Evolutionary conservation across 2,329 filamentous ascomycete species (phyloP), one percentile per base, ranked within the genome.

Genomic region (Hypoxylon sp.): DNA sequence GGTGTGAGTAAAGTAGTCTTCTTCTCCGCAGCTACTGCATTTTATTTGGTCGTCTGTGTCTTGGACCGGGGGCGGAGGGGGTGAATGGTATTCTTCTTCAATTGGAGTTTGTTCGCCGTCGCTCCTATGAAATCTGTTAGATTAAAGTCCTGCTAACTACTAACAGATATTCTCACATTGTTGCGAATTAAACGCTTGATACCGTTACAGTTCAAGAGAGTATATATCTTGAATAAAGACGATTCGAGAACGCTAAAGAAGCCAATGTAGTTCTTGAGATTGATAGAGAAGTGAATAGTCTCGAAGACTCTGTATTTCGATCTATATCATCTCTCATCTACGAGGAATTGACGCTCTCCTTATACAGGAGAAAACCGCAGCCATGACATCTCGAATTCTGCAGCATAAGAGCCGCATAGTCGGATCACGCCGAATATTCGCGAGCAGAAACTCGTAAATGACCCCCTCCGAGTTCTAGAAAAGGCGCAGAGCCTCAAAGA

Each of bases 1-100:
- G 7, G 5, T 37, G 27, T 73, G 64, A 10, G 53, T 17, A 46
- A 76, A 76, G 3, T 70, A 33, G n/a, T 53, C 62, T 2, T 13
- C 20, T 6, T 61, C 1, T 0, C 7, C 0, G n/a, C 75, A 77
- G 0, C 60, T 56, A 4, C 27, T 66, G 51, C 75, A 77, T 2
- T 0, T 42, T 10, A 70, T 67, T 10, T 31, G 6, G 22, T 11
- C 8, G 11, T 20, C 20, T 20, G 20, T 20, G 20, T 20, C 2
- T 20, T 20, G 20, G 20, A 20, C 20, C 20, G 20, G 20, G 20
- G 20, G 20, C 20, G 20, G 20, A 20, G 20, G 20, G 20, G 20
- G 20, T 1, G 20, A 20, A 20, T 20, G 20, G 20, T 20, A 20
- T 20, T 20, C 20, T 20, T 20, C 20, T 2, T 20, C 20, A 20